phyloP scores from a whole-genome alignment of 768 basidiomycete species.

The Boletus vinaceobasis region DNA sequence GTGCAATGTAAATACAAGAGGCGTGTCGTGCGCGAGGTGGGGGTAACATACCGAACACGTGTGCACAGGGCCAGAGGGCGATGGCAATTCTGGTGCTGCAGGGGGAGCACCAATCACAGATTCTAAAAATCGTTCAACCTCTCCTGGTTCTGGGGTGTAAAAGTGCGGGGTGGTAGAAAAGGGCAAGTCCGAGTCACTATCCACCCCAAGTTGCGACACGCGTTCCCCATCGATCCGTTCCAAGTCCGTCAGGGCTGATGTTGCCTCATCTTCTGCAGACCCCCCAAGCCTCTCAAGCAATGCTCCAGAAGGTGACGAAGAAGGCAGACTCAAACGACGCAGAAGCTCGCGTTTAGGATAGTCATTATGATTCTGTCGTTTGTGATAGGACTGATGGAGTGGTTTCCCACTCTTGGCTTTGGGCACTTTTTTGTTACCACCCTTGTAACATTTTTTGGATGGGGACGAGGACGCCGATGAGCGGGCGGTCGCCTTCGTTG shows the following conservation, averaged over 20 bases:
- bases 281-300: conserved; percentile 23
- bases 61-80: neutral
- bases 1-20: conserved; percentile 3
- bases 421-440: neutral
- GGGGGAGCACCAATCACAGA: conserved; percentile 20
- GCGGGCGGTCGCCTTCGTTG: neutral
- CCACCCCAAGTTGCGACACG: neutral
- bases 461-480: neutral
- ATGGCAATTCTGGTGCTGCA: neutral
- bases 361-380: conserved; percentile 1
- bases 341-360: conserved; percentile 2
- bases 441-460: conserved; percentile 1
- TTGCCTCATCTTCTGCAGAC: neutral
- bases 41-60: conserved; percentile 20
- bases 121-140: conserved; percentile 26
- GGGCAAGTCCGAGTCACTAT: neutral
- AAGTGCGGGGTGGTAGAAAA: conserved; percentile 5
- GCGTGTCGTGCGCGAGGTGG: conserved; percentile 2
- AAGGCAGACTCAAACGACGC: conserved; percentile 15
- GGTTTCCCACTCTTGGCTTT: conserved; percentile 9
- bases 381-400: neutral
- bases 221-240: conserved; percentile 10
- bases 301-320: conserved; percentile 5
- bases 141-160: conserved; percentile 21
- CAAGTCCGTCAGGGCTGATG: neutral